Evolutionary conservation across 1,284 basidiomycete genomes (phyloP), one percentile per base, ranked within the genome.

Genomic region (Irpex lacteus): DNA sequence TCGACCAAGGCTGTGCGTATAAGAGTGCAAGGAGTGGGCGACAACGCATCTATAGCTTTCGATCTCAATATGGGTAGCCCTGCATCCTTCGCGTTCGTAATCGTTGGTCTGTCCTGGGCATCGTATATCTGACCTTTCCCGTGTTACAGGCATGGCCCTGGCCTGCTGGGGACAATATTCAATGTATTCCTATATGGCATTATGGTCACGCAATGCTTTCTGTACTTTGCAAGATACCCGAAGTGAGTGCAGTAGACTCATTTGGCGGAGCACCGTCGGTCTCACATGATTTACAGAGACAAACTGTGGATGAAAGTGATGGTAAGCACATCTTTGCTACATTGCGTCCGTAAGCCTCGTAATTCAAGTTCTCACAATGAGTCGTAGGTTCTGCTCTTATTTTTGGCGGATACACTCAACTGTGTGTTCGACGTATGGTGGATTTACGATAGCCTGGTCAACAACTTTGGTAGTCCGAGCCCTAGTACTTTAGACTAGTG

Each of bases 131-230:
- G 26, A 26, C 26, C 26, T 26, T 26, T 26, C 26, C 26, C 26
- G 26, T 26, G 26, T 15, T 26, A 2, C 26, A 80, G 79, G 18
- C 71, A 77, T 62, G 79, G 79, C 52, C 78, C 79, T n/a, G 76
- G 78, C 66, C 75, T 80, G 63, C 65, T 77, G 63, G 79, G 79
- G 53, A 74, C 79, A 60, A 70, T 77, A 60, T 67, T 80, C 69
- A 77, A 80, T 69, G 69, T 77, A 67, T 70, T 79, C 57, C 70
- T 80, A 59, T 80, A 79, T 65, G 78, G 78, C 50, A 76, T 76
- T 44, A 73, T 78, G 69, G 73, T 78, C 60, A 76, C 78, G 8
- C 79, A 80, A 65, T 77, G 77, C 19, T 77, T 78, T 68, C 65
- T 79, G 65, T 80, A 79, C 65, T 77, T 76, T 66, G 73, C 74